A percentile compares a stretch with the other conserved stretches of the same genome.
Evolutionary conservation across 495 filamentous ascomycete species (phyloP).

Genomic region (Penicillium lividum): DNA sequence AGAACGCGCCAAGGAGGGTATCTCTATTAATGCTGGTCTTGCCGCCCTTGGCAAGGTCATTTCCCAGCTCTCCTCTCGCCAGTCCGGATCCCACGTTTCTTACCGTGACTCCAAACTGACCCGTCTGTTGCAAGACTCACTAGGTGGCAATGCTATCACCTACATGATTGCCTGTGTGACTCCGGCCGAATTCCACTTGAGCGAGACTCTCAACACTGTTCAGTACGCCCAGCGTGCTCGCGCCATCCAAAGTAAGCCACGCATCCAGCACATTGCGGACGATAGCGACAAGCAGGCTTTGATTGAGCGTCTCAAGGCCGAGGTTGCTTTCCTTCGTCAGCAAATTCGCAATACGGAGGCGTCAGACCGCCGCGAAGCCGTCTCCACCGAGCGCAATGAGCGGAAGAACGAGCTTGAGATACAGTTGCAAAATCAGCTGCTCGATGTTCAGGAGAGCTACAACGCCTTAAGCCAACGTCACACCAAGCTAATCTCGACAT

Average conservation of each 20-base stretch:
- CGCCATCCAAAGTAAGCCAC: constrained; percentile 95
- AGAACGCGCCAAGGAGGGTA: constrained; percentile 93
- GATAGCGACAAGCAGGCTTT: constrained; percentile 93
- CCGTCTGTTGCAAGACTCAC: constrained; percentile 91
- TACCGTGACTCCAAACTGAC: constrained; percentile 98
- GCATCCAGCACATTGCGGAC: constrained; percentile 87
- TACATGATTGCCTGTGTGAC: constrained; percentile 99
- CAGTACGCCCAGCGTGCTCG: constrained; percentile 94
- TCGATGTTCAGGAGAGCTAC: constrained; percentile 95
- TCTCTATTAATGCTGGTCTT: constrained; percentile 96
- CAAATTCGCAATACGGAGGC: constrained; percentile 78
- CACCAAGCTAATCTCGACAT: constrained; percentile 91
- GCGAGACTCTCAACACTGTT: constrained; percentile 96
- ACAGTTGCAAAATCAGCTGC: constrained; percentile 90
- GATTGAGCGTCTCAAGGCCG: constrained; percentile 91
- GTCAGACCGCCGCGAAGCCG: constrained; percentile 57
- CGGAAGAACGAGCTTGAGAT: constrained; percentile 82
- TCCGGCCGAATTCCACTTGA: constrained; percentile 94
- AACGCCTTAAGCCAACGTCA: constrained; percentile 85
- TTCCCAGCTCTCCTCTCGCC: constrained; percentile 90
- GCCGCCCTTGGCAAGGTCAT: constrained; percentile 98
- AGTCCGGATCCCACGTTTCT: constrained; percentile 87
- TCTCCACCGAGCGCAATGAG: constrained; percentile 68
- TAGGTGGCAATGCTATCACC: constrained; percentile 97
- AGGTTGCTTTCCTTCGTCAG: constrained; percentile 91